Percentiles rank a stretch among this genome's conserved stretches.
phyloP scores from a whole-genome alignment of 768 basidiomycete species.

The Russula sp. region DNA sequence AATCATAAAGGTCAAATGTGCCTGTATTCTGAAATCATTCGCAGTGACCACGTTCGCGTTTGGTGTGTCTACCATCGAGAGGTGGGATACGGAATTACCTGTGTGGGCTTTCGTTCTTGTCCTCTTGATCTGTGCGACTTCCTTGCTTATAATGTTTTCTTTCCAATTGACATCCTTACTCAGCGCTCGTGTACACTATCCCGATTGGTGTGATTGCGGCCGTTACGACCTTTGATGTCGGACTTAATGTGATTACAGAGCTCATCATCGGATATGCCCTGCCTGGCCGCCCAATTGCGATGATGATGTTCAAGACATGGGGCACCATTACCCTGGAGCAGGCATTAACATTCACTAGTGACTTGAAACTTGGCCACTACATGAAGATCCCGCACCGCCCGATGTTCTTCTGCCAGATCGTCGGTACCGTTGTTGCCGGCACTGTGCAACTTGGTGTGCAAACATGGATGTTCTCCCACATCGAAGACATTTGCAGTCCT shows the following conservation, averaged over 20 bases:
- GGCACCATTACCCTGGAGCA: no score
- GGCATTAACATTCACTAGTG: no score
- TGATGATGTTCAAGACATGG: constrained; percentile 78
- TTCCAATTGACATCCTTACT: neutral
- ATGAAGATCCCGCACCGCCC: constrained; percentile 26
- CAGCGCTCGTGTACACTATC: constrained; percentile 39
- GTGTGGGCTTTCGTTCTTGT: constrained; percentile 44
- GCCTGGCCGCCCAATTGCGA: constrained; percentile 63
- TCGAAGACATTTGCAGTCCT: constrained; percentile 44
- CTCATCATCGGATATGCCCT: no score
- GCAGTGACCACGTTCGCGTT: no score
- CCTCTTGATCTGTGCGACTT: no score
- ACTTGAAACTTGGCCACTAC: no score
- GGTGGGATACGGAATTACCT: constrained; percentile 66
- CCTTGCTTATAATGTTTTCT: constrained; percentile 26
- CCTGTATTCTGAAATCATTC: no score
- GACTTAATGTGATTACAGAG: constrained; percentile 37
- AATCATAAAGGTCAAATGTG: no score
- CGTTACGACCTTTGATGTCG: no score
- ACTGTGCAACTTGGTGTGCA: constrained; percentile 76
- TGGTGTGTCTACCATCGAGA: no score
- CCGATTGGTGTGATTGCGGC: constrained; percentile 27
- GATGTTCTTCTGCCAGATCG: constrained; percentile 68
- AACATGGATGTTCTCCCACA: constrained; percentile 68
- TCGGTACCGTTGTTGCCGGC: constrained; percentile 62